These are phyloP conservation scores for Ceratocystis harringtonii DNA, from an alignment of 2,329 filamentous ascomycete species.

Conservation along the genomic window DNA sequence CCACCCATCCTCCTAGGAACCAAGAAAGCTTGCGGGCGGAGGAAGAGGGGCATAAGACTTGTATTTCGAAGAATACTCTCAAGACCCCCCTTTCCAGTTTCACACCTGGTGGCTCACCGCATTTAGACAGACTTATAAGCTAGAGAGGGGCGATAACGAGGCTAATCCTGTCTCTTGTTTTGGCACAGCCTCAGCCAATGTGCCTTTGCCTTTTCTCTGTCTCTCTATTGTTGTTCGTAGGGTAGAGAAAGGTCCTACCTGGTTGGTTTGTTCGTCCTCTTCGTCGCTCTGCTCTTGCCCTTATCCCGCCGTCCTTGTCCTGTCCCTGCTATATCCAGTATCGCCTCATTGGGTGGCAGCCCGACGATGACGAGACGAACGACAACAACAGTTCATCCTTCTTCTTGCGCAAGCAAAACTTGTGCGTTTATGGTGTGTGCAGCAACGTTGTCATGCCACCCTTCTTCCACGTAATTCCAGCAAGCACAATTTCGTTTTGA, in stretches of 20 bases:
- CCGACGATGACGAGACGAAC: no score
- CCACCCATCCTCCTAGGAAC: no score
- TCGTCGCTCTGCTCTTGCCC: no score
- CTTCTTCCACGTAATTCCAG: background rate
- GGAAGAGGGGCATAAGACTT: background rate
- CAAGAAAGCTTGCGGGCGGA: background rate
- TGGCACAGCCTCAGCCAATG: constrained; percentile 4
- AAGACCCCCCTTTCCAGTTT: background rate
- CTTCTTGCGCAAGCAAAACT: background rate
- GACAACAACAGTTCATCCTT: no score
- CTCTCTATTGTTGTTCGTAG: background rate
- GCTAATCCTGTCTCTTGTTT: constrained; percentile 3
- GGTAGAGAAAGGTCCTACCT: no score
- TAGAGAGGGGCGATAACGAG: constrained; percentile 8
- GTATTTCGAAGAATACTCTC: background rate
- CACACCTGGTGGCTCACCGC: background rate
- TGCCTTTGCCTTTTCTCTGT: background rate
- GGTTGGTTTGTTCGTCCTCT: no score
- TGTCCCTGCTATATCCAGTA: no score
- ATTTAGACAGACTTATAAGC: background rate
- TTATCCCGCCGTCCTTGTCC: no score
- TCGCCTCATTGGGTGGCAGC: no score
- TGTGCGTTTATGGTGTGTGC: background rate
- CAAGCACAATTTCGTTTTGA: background rate
- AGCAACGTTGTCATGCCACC: background rate